Evolutionary conservation across 345 rosid species (phyloP).

Genomic region (Camelina hispida): DNA sequence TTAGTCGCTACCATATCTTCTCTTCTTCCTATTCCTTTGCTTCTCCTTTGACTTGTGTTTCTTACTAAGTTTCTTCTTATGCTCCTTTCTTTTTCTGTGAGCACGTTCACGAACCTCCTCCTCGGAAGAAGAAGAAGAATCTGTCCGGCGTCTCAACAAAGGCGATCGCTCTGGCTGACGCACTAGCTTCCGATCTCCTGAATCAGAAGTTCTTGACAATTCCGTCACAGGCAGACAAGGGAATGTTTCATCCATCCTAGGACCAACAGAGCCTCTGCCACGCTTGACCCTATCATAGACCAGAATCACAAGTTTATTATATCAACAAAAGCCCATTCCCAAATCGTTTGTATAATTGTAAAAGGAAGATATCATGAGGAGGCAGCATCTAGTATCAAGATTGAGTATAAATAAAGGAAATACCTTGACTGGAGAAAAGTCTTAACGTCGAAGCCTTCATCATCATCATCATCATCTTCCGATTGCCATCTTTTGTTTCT

Average conservation of each 20-base stretch:
- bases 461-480: constrained; percentile 31
- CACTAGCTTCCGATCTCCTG: constrained; percentile 38
- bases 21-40: constrained; percentile 43
- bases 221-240: constrained; percentile 57
- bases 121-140: constrained; percentile 43
- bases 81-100: constrained; percentile 49
- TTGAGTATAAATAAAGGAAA: constrained; percentile 5
- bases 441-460: constrained; percentile 71
- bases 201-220: constrained; percentile 38
- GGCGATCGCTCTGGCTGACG: constrained; percentile 62
- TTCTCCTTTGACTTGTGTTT: constrained; percentile 56
- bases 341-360: background rate
- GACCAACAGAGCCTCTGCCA: constrained; percentile 87
- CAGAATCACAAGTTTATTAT: constrained; percentile 20
- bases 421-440: constrained; percentile 86
- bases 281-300: constrained; percentile 71
- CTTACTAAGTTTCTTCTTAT: constrained; percentile 51
- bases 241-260: constrained; percentile 91
- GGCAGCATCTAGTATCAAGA: constrained; percentile 3
- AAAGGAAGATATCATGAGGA: constrained; percentile 7
- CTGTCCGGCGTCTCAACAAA: constrained; percentile 21
- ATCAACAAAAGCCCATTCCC: constrained; percentile 3
- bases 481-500: constrained; percentile 45
- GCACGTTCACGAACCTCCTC: constrained; percentile 47
- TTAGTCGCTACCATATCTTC: constrained; percentile 25